Base-by-base conservation (phyloP, 192 early-diverging fungal species). In the Dissophora ornata region DNA sequence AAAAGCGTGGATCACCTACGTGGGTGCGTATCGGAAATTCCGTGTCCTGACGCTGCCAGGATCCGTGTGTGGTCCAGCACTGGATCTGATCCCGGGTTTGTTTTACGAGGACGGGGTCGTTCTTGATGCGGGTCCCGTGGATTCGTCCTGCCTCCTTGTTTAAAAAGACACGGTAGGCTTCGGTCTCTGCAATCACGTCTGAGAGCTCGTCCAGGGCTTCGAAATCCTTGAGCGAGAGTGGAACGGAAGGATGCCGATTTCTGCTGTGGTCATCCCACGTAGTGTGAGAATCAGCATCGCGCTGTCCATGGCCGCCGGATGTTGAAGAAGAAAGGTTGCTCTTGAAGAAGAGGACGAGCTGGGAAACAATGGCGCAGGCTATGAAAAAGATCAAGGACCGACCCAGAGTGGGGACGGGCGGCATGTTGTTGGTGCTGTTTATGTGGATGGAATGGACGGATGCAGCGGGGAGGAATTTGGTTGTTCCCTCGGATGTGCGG, bases 171-270 rank as follows among this genome's bases (percentile, higher is more conserved):
- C 73, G 42, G 18, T 67, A 25, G 50, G 65, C 63, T 15, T 77
- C 73, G 9, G 53, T 19, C 11, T 26, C 32, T 4, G 65, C 73
- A 26, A 77, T 77, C 5, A n/a, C 60, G 6, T 67, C 73, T 0
- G 73, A 46, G 13, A 77, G 53, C 11, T 45, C 46, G 40, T 77
- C 73, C 12, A 77, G 53, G 7, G 19, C 32, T 19, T 57, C 10
- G 21, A 67, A 54, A 40, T 67, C 73, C 2, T 67, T 24, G 13
- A 77, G 53, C 0, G 59, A 62, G 30, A 77, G 53, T 0, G 57
- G 73, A 1, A 77, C 73, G 12, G 64, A 44, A 1, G 73, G 73
- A 42, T 77, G 73, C 28, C 73, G 64, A 40, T 77, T 62, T 46
- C 53, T 52, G 30, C 16, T 46, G 21, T 55, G 63, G 42, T 75